Evolutionary conservation across 2,329 filamentous ascomycete genomes (phyloP), one percentile per base, ranked within the genome.

Genomic region (Rhynchosporium agropyri): DNA sequence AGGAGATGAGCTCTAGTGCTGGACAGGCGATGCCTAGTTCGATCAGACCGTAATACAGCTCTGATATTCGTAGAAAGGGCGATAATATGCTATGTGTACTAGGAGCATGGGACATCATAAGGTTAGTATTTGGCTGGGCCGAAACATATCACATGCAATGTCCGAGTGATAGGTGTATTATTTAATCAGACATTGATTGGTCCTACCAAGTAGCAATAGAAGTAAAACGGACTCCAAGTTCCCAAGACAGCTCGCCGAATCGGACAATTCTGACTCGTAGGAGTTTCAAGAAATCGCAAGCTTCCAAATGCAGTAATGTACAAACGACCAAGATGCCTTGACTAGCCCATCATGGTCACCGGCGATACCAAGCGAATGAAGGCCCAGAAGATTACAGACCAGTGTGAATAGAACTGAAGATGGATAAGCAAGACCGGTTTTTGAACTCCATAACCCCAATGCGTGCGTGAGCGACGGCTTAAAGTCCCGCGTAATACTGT

Each of bases 381-480:
- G 51, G 28, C 51, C 51, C 33, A 28, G 10, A 42, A 40, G n/a
- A 42, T 15, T 20, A 33, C 26, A 29, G 51, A 20, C 51, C 15
- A 13, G 20, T 54, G 33, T 42, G 28, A 53, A 54, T 28, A 10
- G 51, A 33, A 54, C 42, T 54, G 10, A 40, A 40, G 33, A 51
- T 36, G 48, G 31, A 54, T n/a, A 54, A 42, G 51, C 51, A 54
- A 54, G 38, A n/a, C 51, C 51, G 20, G 20, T 38, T 54, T 54
- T 54, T 54, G 51, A 54, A 54, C 51, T 54, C 51, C 51, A 20
- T 42, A 20, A 29, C 51, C 51, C 51, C 51, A 40, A 49, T 54
- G 51, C 51, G 36, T 54, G 51, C 51, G 33, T 54, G 51, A 54
- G 51, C 51, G 36, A 54, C 51, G 49, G 49, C 49, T 53, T 36